These are phyloP conservation scores for Tolypocladium album DNA, from an alignment of 2,329 filamentous ascomycete genomes.

Conservation along the genomic window DNA sequence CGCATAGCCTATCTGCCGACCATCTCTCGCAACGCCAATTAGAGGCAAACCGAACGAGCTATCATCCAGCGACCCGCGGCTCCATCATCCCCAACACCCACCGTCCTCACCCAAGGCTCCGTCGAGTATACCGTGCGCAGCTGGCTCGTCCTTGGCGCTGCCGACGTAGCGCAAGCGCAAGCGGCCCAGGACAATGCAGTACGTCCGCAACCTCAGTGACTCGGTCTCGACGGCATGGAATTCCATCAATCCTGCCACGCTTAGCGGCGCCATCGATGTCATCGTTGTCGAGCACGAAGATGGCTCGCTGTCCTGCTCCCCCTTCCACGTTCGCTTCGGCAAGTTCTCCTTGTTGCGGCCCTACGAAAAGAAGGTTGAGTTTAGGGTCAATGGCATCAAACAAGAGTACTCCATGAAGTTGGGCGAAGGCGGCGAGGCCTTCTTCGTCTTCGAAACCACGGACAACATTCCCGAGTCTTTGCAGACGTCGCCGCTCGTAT, in stretches of 20 bases:
- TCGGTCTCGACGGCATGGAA: slow-evolving; percentile 99
- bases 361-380: slow-evolving; percentile 98
- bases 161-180: slow-evolving; percentile 3
- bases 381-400: slow-evolving; percentile 84
- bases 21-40: neutral
- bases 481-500: slow-evolving; percentile 90
- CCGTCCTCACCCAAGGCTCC: neutral
- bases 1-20: neutral
- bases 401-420: slow-evolving; percentile 97
- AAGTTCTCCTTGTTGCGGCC: slow-evolving; percentile 94
- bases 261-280: slow-evolving; percentile 96
- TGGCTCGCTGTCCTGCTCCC: slow-evolving; percentile 79
- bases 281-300: slow-evolving; percentile 97
- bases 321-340: slow-evolving; percentile 97
- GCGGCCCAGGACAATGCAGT: slow-evolving; percentile 63
- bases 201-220: slow-evolving; percentile 90
- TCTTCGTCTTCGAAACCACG: slow-evolving; percentile 95
- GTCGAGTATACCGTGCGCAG: neutral
- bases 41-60: neutral
- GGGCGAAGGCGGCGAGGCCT: slow-evolving; percentile 92
- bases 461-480: slow-evolving; percentile 85
- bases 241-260: slow-evolving; percentile 94
- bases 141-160: neutral
- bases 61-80: neutral
- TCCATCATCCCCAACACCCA: neutral